phyloP scores from a whole-genome alignment of 73 alveolate genomes.

The Stentor roeselii region DNA sequence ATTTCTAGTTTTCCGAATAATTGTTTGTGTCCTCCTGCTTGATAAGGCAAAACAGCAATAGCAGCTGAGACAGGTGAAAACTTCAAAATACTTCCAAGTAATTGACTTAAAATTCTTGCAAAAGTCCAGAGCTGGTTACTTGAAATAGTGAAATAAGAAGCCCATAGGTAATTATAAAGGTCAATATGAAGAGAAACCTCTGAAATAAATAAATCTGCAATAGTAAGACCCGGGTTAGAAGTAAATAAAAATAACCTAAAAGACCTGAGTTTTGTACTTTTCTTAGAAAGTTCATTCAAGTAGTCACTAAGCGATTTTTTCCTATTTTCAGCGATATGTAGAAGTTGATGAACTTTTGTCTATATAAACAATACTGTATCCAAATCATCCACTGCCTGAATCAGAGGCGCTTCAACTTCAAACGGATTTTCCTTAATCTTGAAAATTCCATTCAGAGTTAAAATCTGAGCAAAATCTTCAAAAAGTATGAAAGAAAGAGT shows the following conservation, averaged over 20 bases:
- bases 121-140: no score
- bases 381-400: not conserved
- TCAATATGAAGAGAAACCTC: not conserved
- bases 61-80: not conserved
- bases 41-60: not conserved
- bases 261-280: not conserved
- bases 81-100: no score
- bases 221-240: not conserved
- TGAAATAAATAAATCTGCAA: not conserved
- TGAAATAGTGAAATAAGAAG: not conserved
- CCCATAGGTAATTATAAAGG: constrained; percentile 4
- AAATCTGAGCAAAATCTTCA: not conserved
- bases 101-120: not conserved
- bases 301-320: no score
- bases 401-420: not conserved
- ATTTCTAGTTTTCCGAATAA: not conserved
- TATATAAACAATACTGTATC: not conserved
- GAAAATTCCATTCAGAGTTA: not conserved
- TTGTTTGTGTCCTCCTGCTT: not conserved
- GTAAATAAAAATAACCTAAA: not conserved
- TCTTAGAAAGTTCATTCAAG: not conserved
- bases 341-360: not conserved
- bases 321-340: not conserved
- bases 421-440: not conserved
- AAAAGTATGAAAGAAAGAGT: no score